Evolutionary conservation across 1,284 basidiomycete genomes (phyloP), one percentile per base, ranked within the genome.

Genomic region (Papiliotrema laurentii): DNA sequence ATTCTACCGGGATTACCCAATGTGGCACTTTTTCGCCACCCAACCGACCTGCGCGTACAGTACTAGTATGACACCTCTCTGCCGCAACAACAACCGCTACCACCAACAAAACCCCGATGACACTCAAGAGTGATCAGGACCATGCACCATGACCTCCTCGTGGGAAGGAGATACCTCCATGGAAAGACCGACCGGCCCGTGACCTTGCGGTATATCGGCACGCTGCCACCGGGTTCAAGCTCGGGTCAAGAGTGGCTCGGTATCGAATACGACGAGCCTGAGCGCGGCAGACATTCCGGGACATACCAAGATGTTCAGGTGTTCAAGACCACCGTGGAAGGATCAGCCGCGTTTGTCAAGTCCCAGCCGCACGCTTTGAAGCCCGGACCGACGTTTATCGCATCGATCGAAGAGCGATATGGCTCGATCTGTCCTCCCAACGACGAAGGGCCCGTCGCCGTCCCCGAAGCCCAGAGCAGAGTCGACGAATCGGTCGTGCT

Each of bases 241-340:
- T 14, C 16, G 30, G 16, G 21, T 31, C 28, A 45, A 31, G n/a
- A 33, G 19, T 98, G 94, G 93, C 79, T 93, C 4, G 94, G 94
- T 13, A 80, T 97, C 44, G 93, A 97, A 75, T 98, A 93, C 89
- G 94, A 98, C 64, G 84, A 91, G 63, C 78, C 84, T 5, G 53
- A 68, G 1, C 80, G 88, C 45, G 93, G 93, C 24, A 94, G 87
- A 71, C 92, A 97, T 68, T 82, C 85, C 59, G 94, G 94, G 11
- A 69, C 77, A 49, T 88, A 87, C 68, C 83, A 88, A 56, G 87
- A 83, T 30, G 80, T 77, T 48, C 78, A 77, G 30, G 93, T 96
- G 71, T 98, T 97, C 68, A 66, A 49, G 10, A 55, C 57, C 2
- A 45, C 56, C 4, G 53, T 68, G 26, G 35, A 69, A 43, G 64